A percentile compares a stretch with the other conserved stretches of the same genome.
Evolutionary conservation across 257 asterid species (phyloP).

Genomic region (Nicotiana undulata): DNA sequence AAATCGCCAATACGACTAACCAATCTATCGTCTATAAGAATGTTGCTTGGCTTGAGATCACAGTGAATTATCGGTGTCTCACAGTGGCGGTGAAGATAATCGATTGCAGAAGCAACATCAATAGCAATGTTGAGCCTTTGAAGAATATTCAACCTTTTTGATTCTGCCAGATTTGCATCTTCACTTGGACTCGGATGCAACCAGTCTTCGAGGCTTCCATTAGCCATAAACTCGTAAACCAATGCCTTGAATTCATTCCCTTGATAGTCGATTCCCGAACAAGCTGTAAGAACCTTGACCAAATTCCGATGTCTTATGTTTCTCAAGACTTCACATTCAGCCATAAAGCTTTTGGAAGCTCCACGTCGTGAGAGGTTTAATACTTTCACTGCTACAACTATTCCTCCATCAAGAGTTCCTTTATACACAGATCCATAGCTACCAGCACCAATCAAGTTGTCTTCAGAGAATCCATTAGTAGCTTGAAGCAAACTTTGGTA

Average conservation of each 20-base stretch:
- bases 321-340: slow-evolving; percentile 25
- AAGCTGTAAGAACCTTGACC: slow-evolving; percentile 18
- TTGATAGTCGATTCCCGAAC: slow-evolving; percentile 16
- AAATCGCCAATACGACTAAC: slow-evolving; percentile 24
- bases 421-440: slow-evolving; percentile 23
- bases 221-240: slow-evolving; percentile 19
- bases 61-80: slow-evolving; percentile 19
- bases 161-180: neutral
- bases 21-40: slow-evolving; percentile 25
- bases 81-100: slow-evolving; percentile 25
- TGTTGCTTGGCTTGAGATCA: slow-evolving; percentile 30
- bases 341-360: slow-evolving; percentile 23
- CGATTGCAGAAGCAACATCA: slow-evolving; percentile 20
- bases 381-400: slow-evolving; percentile 12
- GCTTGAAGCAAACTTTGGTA: slow-evolving; percentile 18
- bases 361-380: slow-evolving; percentile 11
- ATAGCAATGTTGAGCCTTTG: slow-evolving; percentile 14
- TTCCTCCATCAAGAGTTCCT: slow-evolving; percentile 12
- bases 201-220: slow-evolving; percentile 20
- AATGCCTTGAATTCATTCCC: slow-evolving; percentile 22
- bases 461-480: slow-evolving; percentile 18
- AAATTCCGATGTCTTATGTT: slow-evolving; percentile 22
- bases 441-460: slow-evolving; percentile 15
- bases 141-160: neutral
- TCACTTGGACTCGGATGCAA: slow-evolving; percentile 4